Evolutionary conservation across 148 eudicot genomes (phyloP), one percentile per base, ranked within the genome.

Genomic region (Rhododendron simsii): DNA sequence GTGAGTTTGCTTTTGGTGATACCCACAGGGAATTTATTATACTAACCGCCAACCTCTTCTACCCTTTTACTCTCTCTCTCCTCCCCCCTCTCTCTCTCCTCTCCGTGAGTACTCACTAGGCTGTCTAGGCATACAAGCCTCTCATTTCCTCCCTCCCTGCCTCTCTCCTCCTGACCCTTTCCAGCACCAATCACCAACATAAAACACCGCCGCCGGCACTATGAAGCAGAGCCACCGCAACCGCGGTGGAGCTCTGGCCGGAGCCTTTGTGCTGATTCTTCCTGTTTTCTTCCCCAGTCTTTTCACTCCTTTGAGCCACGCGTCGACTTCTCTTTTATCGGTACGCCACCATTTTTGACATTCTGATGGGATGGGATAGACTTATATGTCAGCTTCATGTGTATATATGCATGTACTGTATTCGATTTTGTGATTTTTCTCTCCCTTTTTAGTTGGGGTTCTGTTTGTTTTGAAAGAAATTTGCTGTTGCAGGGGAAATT

Each of bases 301-400:
- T 61, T 90, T 92, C 84, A 44, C 87, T 84, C 90, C 95, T 65
- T 84, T 93, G 71, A 87, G 88, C 89, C 90, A 94, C 84, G 91
- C 91, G 80, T 93, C 92, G 37, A 90, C 98, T 65, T 86, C 98
- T 75, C 50, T 87, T 13, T 69, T 89, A 47, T 90, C 94, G 90
- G 99, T 96, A 93, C 65, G 33, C 82, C 39, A 0, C 26, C 12
- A 1, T 51, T 51, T 55, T 15, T 55, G 15, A 23, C 35, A 33
- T 55, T 26, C 1, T 30, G 12, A 10, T 30, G 5, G 11, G 13
- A 2, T 33, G 37, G 18, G 26, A 28, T 77, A 21, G 16, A 18
- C 79, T 14, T 33, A 1, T 14, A 3, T 74, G 6, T 13, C 21
- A 30, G 21, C 44, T 74, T 35, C 41, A 2, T 7, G 18, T 7